Conservation (phyloP, 1,284 basidiomycete genomes). For the Moesziomyces antarcticus region DNA sequence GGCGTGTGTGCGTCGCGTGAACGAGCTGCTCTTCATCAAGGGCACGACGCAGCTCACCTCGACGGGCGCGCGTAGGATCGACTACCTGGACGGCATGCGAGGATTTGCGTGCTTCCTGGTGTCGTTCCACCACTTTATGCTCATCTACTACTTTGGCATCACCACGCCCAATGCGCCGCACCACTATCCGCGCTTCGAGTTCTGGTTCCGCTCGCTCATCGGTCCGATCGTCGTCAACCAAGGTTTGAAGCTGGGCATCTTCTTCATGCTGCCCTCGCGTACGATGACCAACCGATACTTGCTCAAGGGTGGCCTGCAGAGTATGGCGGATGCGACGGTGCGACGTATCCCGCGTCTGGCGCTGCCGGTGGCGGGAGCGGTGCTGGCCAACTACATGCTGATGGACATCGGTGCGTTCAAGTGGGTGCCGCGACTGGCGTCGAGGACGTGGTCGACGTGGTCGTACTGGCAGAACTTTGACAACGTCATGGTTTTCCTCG, state of each 20-base stretch:
- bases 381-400: slow-evolving; percentile 59
- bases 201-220: slow-evolving; percentile 54
- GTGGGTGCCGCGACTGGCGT: slow-evolving; percentile 58
- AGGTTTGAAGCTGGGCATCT: slow-evolving; percentile 58
- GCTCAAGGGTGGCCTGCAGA: slow-evolving; percentile 53
- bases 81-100: slow-evolving; percentile 60
- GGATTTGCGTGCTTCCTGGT: slow-evolving; percentile 62
- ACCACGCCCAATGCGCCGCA: slow-evolving; percentile 39
- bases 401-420: slow-evolving; percentile 58
- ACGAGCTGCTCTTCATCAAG: slow-evolving; percentile 51
- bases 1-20: slow-evolving; percentile 15
- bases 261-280: slow-evolving; percentile 59
- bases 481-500: slow-evolving; percentile 55
- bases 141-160: slow-evolving; percentile 59
- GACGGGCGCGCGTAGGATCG: slow-evolving; percentile 54
- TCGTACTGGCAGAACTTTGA: slow-evolving; percentile 60
- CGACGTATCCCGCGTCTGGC: slow-evolving; percentile 60
- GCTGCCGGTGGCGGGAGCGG: slow-evolving; percentile 55
- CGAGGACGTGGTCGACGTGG: slow-evolving; percentile 62
- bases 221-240: slow-evolving; percentile 57
- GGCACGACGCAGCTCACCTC: slow-evolving; percentile 47
- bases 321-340: slow-evolving; percentile 53
- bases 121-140: slow-evolving; percentile 61
- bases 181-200: slow-evolving; percentile 54
- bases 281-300: slow-evolving; percentile 60